Evolutionary conservation across 1,284 basidiomycete genomes (phyloP).

Genomic region (Ustilago trichophora): DNA sequence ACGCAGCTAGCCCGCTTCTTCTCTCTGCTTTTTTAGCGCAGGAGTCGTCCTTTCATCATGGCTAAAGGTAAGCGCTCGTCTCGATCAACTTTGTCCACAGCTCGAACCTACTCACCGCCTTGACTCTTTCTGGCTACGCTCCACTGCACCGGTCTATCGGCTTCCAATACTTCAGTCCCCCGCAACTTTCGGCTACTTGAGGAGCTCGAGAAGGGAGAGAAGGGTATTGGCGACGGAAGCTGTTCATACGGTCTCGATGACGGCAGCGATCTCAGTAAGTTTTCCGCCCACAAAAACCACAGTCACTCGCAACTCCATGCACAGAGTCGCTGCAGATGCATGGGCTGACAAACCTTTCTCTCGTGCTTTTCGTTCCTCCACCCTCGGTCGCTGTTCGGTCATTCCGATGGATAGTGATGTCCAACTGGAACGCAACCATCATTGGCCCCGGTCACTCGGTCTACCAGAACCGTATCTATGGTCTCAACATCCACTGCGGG

Average conservation of each 20-base stretch:
- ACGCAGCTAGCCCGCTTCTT: too few relatives aligned
- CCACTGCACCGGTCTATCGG: too few relatives aligned
- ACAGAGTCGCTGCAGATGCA: too few relatives aligned
- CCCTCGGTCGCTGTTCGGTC: not conserved
- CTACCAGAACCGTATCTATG: constrained; percentile 98
- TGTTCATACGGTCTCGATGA: constrained; percentile 82
- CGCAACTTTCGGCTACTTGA: constrained; percentile 88
- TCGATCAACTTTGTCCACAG: too few relatives aligned
- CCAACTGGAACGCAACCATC: constrained; percentile 98
- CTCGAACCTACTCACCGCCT: too few relatives aligned
- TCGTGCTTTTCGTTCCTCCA: too few relatives aligned
- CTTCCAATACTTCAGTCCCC: constrained; percentile 74
- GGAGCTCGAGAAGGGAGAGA: constrained; percentile 99
- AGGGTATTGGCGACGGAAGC: constrained; percentile 96
- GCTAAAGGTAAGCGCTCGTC: constrained; percentile 23
- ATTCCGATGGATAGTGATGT: constrained; percentile 72
- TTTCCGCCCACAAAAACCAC: not conserved
- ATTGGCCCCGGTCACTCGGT: constrained; percentile 93
- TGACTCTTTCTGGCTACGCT: too few relatives aligned
- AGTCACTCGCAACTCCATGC: not conserved
- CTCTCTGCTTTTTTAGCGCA: too few relatives aligned
- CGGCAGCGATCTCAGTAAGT: constrained; percentile 63
- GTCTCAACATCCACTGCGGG: constrained; percentile 87
- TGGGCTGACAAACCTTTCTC: too few relatives aligned
- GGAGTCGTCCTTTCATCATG: constrained; percentile 12